These are phyloP conservation scores for Annulohypoxylon nitens DNA, from an alignment of 495 filamentous ascomycete genomes.

Conservation along the genomic window DNA sequence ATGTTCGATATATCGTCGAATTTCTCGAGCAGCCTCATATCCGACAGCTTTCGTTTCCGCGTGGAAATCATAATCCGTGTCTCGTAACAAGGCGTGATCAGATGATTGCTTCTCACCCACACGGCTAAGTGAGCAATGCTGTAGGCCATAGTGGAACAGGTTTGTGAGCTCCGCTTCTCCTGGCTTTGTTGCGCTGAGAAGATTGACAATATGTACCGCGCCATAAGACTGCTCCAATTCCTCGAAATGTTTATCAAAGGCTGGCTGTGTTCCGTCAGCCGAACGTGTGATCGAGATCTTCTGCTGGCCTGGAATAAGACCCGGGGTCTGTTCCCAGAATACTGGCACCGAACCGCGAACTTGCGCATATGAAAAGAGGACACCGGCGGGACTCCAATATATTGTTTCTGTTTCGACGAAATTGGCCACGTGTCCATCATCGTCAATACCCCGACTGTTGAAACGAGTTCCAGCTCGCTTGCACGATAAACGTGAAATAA, in stretches of 20 bases:
- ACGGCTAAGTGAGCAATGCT: slow-evolving; percentile 73
- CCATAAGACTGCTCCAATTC: slow-evolving; percentile 86
- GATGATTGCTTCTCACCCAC: slow-evolving; percentile 57
- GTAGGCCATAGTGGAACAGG: slow-evolving; percentile 81
- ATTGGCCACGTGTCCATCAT: slow-evolving; percentile 97
- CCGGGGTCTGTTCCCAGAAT: slow-evolving; percentile 95
- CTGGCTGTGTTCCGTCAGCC: slow-evolving; percentile 90
- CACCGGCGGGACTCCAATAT: slow-evolving; percentile 78
- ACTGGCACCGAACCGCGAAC: slow-evolving; percentile 91
- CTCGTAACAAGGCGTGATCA: slow-evolving; percentile 77
- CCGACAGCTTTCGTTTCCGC: slow-evolving; percentile 89
- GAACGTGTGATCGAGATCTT: slow-evolving; percentile 94
- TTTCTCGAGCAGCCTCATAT: slow-evolving; percentile 87
- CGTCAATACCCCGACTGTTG: slow-evolving; percentile 95
- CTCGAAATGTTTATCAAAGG: slow-evolving; percentile 95
- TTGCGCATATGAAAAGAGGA: slow-evolving; percentile 95
- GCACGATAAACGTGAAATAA: slow-evolving; percentile 93
- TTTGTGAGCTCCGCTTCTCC: slow-evolving; percentile 85
- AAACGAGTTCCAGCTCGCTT: slow-evolving; percentile 93
- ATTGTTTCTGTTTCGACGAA: slow-evolving; percentile 77
- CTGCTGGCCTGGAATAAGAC: slow-evolving; percentile 90
- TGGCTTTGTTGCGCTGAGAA: slow-evolving; percentile 87
- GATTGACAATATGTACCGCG: slow-evolving; percentile 88
- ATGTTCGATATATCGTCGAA: slow-evolving; percentile 77
- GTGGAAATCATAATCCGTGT: slow-evolving; percentile 94